Percentiles rank a stretch among this genome's conserved stretches.
phyloP scores from a whole-genome alignment of 345 rosid species.

The Salix purpurea region DNA sequence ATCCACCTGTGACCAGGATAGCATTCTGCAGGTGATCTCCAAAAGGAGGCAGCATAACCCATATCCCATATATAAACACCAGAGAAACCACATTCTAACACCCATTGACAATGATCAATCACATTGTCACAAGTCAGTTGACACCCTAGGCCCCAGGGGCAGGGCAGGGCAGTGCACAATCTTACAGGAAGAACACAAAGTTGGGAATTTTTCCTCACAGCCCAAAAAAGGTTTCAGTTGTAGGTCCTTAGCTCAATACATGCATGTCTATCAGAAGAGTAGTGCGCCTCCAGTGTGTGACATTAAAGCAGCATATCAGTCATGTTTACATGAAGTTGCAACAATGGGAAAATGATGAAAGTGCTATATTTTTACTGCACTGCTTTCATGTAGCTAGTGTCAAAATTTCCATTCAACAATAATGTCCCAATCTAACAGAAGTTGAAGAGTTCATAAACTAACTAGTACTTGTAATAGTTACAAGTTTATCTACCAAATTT shows the following conservation, averaged over 20 bases:
- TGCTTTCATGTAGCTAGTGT: background rate
- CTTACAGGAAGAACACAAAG: background rate
- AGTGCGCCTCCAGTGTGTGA: background rate
- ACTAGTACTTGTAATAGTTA: background rate
- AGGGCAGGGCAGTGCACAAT: background rate
- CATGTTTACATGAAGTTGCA: background rate
- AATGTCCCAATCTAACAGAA: background rate
- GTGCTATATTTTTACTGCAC: background rate
- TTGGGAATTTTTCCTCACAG: background rate
- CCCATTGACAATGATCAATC: background rate
- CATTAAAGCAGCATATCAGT: background rate
- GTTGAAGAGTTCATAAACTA: background rate
- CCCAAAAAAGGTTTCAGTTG: background rate
- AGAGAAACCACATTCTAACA: background rate
- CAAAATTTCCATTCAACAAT: background rate
- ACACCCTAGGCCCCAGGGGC: background rate
- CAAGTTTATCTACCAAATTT: background rate
- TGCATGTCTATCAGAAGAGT: background rate
- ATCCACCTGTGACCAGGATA: background rate
- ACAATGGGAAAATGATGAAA: background rate
- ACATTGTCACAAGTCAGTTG: background rate
- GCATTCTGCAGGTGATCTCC: background rate
- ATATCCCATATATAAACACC: background rate
- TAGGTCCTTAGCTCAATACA: background rate
- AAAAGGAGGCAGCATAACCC: background rate